Evolutionary conservation across 176 grass and related monocot genomes (phyloP), one percentile per base, ranked within the genome.

Genomic region (Musa itinerans): DNA sequence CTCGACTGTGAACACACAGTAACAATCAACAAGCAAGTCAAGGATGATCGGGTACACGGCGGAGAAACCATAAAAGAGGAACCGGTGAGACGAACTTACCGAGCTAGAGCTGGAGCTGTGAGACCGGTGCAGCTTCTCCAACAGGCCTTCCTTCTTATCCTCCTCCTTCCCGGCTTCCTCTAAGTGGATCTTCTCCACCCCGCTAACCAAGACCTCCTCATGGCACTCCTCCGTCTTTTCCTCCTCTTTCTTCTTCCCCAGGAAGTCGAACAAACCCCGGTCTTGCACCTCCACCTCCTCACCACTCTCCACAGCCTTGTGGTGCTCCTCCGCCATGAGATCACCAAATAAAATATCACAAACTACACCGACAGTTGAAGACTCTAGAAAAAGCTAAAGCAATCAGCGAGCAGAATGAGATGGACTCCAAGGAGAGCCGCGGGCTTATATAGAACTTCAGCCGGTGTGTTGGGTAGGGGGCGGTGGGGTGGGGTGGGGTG

Each of bases 21-120:
- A 53, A 22, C 10, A 43, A 43, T 43, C 34, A 43, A 43, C 3
- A 43, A 43, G 6, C 34, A 43, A 5, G 34, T 43, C 34, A 43
- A 43, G 34, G 4, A 43, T 43, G 34, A 43, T 43, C 34, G 34
- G 14, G 65, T 68, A 26, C 2, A 19, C 16, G 54, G 17, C 8
- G 56, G 10, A 57, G 7, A 58, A 11, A 68, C 1, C 1, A 20
- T 49, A 55, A 69, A n/a, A 58, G 3, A 70, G 1, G 0, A 21
- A 22, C n/a, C 34, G 34, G 3, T 43, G 34, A 48, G 48, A 25
- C 1, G 29, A 17, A 77, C 86, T 77, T 83, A 99, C 96, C 26
- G 95, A 94, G 85, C 91, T 99, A 8, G 96, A 99, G 81, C 91
- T 99, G 17, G 91, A 92, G 81, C 86, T 72, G 72, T 80, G 65